Evolutionary conservation across 345 rosid species (phyloP).

Genomic region (Euphorbia pulcherrima): DNA sequence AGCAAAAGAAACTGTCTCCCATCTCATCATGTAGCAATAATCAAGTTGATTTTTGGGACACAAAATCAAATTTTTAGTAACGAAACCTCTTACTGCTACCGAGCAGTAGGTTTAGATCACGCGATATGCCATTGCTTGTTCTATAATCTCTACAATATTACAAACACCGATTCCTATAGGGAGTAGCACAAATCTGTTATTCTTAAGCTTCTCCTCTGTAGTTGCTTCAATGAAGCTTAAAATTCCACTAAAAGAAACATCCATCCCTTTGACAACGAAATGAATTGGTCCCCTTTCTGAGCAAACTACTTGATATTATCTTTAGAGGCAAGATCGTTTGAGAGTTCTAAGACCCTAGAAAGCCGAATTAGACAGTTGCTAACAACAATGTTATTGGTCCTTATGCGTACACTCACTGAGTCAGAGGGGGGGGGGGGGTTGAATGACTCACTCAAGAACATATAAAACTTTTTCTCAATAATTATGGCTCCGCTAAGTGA

Average conservation of each 20-base stretch:
- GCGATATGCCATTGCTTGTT: constrained; percentile 95
- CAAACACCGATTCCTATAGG: constrained; percentile 87
- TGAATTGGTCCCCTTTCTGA: constrained; percentile 82
- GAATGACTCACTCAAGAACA: no score
- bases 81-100: no score
- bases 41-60: no score
- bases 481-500: background rate
- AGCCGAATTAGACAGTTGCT: constrained; percentile 95
- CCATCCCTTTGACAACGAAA: constrained; percentile 95
- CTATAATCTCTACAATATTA: constrained; percentile 95
- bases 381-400: constrained; percentile 94
- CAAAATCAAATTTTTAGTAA: no score
- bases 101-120: no score
- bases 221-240: constrained; percentile 84
- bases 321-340: constrained; percentile 98
- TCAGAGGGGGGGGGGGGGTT: no score
- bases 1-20: no score
- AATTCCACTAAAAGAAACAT: constrained; percentile 93
- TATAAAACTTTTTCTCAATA: background rate
- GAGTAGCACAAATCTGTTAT: constrained; percentile 86
- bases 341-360: constrained; percentile 76
- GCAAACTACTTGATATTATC: constrained; percentile 97
- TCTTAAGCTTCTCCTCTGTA: constrained; percentile 76
- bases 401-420: no score
- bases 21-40: no score